Conservation (phyloP, 352 stramenopile genomes). For the Aphanomyces euteiches region DNA sequence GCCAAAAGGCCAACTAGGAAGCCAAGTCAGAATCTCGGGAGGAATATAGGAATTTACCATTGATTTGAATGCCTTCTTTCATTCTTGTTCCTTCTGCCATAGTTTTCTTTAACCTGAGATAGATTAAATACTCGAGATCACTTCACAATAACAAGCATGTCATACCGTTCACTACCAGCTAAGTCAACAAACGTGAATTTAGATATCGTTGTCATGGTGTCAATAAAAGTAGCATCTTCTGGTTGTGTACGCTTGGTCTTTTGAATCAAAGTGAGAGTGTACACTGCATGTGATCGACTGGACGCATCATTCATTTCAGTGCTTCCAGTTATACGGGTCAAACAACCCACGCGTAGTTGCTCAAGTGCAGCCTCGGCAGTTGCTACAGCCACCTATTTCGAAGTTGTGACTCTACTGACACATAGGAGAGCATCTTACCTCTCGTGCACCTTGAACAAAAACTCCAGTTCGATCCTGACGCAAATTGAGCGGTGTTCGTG, state of each 20-base stretch:
- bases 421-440: conserved; percentile 38
- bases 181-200: conserved; percentile 88
- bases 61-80: conserved; percentile 89
- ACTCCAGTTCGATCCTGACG: conserved; percentile 66
- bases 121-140: background rate
- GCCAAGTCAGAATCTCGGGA: background rate
- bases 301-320: conserved; percentile 87
- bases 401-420: background rate
- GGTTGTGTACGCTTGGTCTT: conserved; percentile 30
- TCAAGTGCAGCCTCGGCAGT: conserved; percentile 61
- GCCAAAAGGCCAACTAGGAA: conserved; percentile 61
- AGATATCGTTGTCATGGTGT: conserved; percentile 43
- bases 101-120: conserved; percentile 65
- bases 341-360: conserved; percentile 68
- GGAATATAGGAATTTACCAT: conserved; percentile 32
- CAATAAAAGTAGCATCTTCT: conserved; percentile 29
- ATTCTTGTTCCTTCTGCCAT: conserved; percentile 76
- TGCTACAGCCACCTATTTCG: conserved; percentile 46
- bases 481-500: conserved; percentile 55
- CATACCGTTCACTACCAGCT: conserved; percentile 65
- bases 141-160: background rate
- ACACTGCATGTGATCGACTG: conserved; percentile 82
- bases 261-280: conserved; percentile 79
- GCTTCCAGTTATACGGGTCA: conserved; percentile 75
- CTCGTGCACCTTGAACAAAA: conserved; percentile 73